Evolutionary conservation across 192 early-diverging fungal species (phyloP), one percentile per base, ranked within the genome.

Genomic region (Nowakowskiella sp.): DNA sequence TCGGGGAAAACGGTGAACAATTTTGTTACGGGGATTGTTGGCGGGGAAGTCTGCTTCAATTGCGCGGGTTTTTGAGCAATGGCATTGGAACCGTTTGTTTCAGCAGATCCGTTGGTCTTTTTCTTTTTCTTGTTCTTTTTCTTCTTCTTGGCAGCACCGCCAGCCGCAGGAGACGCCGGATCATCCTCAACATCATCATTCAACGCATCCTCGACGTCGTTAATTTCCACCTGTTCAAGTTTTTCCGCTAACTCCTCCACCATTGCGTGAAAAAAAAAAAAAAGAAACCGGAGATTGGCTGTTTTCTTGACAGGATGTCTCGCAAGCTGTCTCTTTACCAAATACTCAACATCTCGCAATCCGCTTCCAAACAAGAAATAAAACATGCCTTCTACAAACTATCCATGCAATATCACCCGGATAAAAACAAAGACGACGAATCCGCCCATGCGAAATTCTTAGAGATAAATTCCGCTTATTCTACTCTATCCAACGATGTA

Each of bases 331-430:
- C n/a, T n/a, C n/a, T n/a, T n/a, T n/a, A n/a, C n/a, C n/a, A n/a
- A n/a, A n/a, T n/a, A n/a, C n/a, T n/a, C n/a, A n/a, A n/a, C n/a
- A n/a, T n/a, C n/a, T n/a, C n/a, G n/a, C n/a, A n/a, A n/a, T n/a
- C n/a, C n/a, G n/a, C n/a, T n/a, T n/a, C n/a, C n/a, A n/a, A n/a
- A n/a, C n/a, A n/a, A n/a, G n/a, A n/a, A n/a, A n/a, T n/a, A n/a
- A n/a, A n/a, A n/a, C n/a, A n/a, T n/a, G n/a, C n/a, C n/a, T n/a
- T n/a, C n/a, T n/a, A n/a, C n/a, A n/a, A n/a, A n/a, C n/a, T n/a
- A n/a, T n/a, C n/a, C n/a, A n/a, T n/a, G n/a, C n/a, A n/a, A 62
- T 86, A 85, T 72, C 89, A 91, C 55, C 90, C 92, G 0, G 92
- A 92, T 53, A 67, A 74, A 23, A 90, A 90, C 61, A 74, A 74